phyloP scores from a whole-genome alignment of 75 land plant species.

The Picea sitchensis region DNA sequence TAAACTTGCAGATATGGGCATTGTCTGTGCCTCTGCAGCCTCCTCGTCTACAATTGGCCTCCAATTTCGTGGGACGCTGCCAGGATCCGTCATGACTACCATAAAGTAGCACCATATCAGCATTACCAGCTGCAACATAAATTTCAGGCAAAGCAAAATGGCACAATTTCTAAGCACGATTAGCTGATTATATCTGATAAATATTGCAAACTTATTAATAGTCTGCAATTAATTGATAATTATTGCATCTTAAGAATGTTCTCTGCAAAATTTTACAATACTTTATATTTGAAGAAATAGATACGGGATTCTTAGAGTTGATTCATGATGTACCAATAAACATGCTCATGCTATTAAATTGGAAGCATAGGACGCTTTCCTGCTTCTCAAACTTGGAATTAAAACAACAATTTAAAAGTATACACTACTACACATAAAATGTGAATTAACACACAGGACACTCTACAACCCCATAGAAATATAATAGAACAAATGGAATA shows the following conservation, averaged over 20 bases:
- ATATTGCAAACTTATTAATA: background rate
- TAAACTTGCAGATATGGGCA: conserved; percentile 14
- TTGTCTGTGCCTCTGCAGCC: conserved; percentile 23
- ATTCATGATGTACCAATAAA: background rate
- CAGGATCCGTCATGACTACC: conserved; percentile 30
- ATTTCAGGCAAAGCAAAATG: conserved; percentile 11
- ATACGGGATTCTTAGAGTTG: background rate
- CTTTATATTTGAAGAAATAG: background rate
- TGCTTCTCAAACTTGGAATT: no score
- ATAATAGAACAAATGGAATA: no score
- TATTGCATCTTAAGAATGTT: background rate
- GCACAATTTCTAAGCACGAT: background rate
- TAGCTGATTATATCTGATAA: background rate
- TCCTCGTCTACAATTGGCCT: conserved; percentile 26
- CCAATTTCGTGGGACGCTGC: conserved; percentile 26
- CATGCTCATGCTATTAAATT: no score
- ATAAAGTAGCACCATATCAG: conserved; percentile 31
- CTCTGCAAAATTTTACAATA: background rate
- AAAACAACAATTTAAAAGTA: no score
- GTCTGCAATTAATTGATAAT: background rate
- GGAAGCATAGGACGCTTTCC: no score
- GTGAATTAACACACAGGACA: no score
- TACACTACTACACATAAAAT: no score
- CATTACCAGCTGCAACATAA: conserved; percentile 29
- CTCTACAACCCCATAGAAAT: no score